These are phyloP conservation scores for Phytophthora fragariae DNA, from an alignment of 352 stramenopile species.

Conservation along the genomic window DNA sequence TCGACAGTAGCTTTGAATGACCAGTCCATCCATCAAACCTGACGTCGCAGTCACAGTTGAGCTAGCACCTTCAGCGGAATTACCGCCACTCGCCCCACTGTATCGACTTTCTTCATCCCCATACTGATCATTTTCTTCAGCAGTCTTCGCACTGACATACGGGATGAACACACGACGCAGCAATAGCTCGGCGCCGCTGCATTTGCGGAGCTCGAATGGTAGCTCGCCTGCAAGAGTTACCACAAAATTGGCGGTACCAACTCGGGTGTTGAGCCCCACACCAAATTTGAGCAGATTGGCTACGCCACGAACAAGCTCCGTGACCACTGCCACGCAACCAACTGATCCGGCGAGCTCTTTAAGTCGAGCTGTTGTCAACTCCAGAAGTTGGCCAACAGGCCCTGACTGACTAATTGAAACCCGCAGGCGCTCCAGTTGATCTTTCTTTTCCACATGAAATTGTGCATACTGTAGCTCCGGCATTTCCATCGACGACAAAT, in stretches of 20 bases:
- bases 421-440: slow-evolving; percentile 79
- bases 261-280: slow-evolving; percentile 83
- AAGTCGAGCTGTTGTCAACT: slow-evolving; percentile 62
- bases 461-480: slow-evolving; percentile 86
- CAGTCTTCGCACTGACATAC: slow-evolving; percentile 62
- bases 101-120: slow-evolving; percentile 71
- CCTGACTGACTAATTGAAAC: slow-evolving; percentile 80
- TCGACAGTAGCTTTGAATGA: slow-evolving; percentile 78
- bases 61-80: slow-evolving; percentile 16
- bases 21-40: slow-evolving; percentile 62
- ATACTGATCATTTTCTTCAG: slow-evolving; percentile 78
- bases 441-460: slow-evolving; percentile 88
- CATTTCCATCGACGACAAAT: slow-evolving; percentile 86
- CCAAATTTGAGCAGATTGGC: slow-evolving; percentile 73
- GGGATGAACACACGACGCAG: slow-evolving; percentile 65
- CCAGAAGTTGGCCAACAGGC: slow-evolving; percentile 76
- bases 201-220: slow-evolving; percentile 77
- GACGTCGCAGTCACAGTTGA: slow-evolving; percentile 27
- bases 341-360: slow-evolving; percentile 56
- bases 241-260: slow-evolving; percentile 82
- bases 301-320: slow-evolving; percentile 59
- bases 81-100: slow-evolving; percentile 21
- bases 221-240: slow-evolving; percentile 72
- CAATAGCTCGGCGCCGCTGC: slow-evolving; percentile 63
- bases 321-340: slow-evolving; percentile 57